Conservation (phyloP, 495 filamentous ascomycete genomes). For the Entonaema liquescens region DNA sequence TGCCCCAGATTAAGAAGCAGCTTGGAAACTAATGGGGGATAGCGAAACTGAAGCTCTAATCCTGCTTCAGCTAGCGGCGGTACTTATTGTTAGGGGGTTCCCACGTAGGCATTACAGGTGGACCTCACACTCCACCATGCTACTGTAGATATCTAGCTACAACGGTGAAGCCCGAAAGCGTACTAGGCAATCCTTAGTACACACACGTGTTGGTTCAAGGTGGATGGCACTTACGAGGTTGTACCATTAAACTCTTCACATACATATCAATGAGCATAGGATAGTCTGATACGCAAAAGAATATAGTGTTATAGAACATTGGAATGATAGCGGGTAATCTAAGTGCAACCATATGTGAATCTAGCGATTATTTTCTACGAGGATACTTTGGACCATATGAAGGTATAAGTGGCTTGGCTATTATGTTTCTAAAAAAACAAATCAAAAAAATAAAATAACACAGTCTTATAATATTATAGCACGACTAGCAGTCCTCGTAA, state of each 20-base stretch:
- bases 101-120: background rate
- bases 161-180: background rate
- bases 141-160: background rate
- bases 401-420: too few relatives aligned
- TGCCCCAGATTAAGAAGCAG: conserved; percentile 17
- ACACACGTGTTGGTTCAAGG: background rate
- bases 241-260: background rate
- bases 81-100: background rate
- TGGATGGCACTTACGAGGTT: background rate
- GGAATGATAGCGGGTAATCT: background rate
- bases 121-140: background rate
- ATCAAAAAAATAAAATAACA: too few relatives aligned
- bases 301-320: background rate
- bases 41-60: background rate
- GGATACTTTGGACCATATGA: too few relatives aligned
- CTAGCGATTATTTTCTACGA: too few relatives aligned
- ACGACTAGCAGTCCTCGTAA: too few relatives aligned
- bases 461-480: too few relatives aligned
- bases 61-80: background rate
- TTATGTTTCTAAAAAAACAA: too few relatives aligned
- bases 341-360: background rate
- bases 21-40: background rate
- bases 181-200: background rate
- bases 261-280: background rate
- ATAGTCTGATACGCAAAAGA: background rate